A percentile compares a stretch with the other conserved stretches of the same genome.
These are phyloP conservation scores for Candida railenensis DNA, from an alignment of 805 yeast species.

Conservation along the genomic window DNA sequence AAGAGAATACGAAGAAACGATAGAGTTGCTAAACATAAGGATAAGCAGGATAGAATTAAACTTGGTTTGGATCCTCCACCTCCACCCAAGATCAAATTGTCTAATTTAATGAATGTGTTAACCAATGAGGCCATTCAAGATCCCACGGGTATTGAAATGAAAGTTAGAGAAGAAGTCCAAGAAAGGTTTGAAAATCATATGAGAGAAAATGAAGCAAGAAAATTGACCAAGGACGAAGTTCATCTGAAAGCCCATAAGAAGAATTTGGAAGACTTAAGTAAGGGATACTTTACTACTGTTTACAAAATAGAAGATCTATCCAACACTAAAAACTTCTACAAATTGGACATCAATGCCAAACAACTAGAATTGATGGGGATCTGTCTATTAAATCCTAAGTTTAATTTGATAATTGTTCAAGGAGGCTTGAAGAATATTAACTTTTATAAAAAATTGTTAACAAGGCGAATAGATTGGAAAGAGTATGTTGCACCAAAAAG, in stretches of 20 bases:
- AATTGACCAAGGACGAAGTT: conserved; percentile 55
- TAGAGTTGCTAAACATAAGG: conserved; percentile 62
- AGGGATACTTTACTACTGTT: conserved; percentile 58
- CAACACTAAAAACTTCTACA: conserved; percentile 68
- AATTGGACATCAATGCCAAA: conserved; percentile 78
- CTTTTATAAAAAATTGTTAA: conserved; percentile 62
- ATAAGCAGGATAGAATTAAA: conserved; percentile 71
- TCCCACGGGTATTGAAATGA: conserved; percentile 81
- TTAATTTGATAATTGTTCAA: conserved; percentile 66
- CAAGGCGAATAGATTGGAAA: conserved; percentile 69
- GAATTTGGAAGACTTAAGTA: conserved; percentile 48
- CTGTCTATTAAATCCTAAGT: conserved; percentile 43
- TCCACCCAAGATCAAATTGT: conserved; percentile 80
- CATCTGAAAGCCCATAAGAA: conserved; percentile 44
- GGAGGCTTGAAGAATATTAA: conserved; percentile 65
- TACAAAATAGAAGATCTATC: conserved; percentile 53
- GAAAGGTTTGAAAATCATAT: conserved; percentile 61
- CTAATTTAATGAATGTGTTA: conserved; percentile 81
- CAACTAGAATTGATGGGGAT: conserved; percentile 69
- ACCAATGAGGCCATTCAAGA: conserved; percentile 84
- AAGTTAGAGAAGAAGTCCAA: conserved; percentile 67
- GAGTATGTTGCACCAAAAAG: conserved; percentile 41
- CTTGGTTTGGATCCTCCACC: conserved; percentile 87
- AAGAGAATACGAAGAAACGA: conserved; percentile 71
- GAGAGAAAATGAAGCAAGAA: conserved; percentile 59